phyloP scores from a whole-genome alignment of 805 yeast genomes.

The Kregervanrija pseudodelftensis region DNA sequence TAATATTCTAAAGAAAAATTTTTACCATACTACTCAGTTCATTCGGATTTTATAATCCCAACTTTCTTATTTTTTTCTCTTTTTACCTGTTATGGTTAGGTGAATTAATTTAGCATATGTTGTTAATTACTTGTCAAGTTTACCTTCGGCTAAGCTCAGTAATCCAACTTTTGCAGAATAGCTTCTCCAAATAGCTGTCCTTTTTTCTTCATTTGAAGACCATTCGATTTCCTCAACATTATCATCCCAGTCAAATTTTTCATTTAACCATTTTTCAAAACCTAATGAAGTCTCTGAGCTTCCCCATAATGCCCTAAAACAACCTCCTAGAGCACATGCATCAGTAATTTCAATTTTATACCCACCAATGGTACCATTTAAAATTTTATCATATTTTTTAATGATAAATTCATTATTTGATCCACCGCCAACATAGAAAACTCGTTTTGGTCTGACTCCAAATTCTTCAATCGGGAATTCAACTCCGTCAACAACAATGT shows the following conservation, averaged over 20 bases:
- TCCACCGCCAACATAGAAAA: conserved; percentile 85
- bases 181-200: conserved; percentile 33
- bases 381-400: conserved; percentile 56
- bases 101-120: too few relatives aligned
- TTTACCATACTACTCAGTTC: too few relatives aligned
- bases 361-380: conserved; percentile 62
- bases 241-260: conserved; percentile 42
- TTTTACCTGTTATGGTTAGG: too few relatives aligned
- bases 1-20: too few relatives aligned
- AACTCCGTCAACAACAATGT: conserved; percentile 35
- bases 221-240: conserved; percentile 32
- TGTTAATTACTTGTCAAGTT: conserved; percentile 12
- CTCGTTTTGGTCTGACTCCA: conserved; percentile 54
- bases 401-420: conserved; percentile 67
- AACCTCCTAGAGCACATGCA: conserved; percentile 92
- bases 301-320: conserved; percentile 75
- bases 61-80: too few relatives aligned
- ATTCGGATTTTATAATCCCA: too few relatives aligned
- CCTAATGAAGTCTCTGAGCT: conserved; percentile 20
- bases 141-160: conserved; percentile 38
- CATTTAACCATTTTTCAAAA: conserved; percentile 40
- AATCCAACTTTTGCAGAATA: conserved; percentile 48
- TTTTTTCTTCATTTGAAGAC: conserved; percentile 25
- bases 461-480: conserved; percentile 37
- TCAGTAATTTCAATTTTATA: conserved; percentile 71